These are phyloP conservation scores for Mariannaea sp. DNA, from an alignment of 2,329 filamentous ascomycete genomes.

Conservation along the genomic window DNA sequence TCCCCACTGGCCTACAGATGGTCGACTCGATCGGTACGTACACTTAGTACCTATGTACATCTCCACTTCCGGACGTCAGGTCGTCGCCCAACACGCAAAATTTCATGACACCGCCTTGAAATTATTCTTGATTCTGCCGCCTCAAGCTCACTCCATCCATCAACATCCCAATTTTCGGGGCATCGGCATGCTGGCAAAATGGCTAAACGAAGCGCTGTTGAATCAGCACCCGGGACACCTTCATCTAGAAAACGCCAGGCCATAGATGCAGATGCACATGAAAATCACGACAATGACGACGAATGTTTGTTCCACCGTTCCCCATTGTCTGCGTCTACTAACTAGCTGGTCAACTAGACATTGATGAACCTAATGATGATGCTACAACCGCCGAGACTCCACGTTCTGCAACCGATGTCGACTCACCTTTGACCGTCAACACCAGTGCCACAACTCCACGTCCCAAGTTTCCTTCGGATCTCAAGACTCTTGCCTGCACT, in stretches of 20 bases:
- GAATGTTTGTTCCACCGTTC: slow-evolving; percentile 28
- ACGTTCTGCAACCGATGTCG: slow-evolving; percentile 39
- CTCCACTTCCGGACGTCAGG: slow-evolving; percentile 16
- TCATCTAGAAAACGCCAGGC: slow-evolving; percentile 37
- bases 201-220: slow-evolving; percentile 42
- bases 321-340: slow-evolving; percentile 10
- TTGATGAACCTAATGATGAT: slow-evolving; percentile 44
- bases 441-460: slow-evolving; percentile 48
- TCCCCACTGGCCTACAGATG: too few species aligned
- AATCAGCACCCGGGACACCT: slow-evolving; percentile 31
- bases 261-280: too few species aligned
- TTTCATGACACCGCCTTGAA: slow-evolving; percentile 42
- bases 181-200: slow-evolving; percentile 37
- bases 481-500: slow-evolving; percentile 78
- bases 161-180: slow-evolving; percentile 5
- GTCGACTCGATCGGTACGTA: too few species aligned
- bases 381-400: slow-evolving; percentile 41
- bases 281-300: slow-evolving; percentile 28
- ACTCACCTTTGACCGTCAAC: slow-evolving; percentile 39
- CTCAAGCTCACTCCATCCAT: slow-evolving; percentile 18
- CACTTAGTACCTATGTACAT: slow-evolving; percentile 22
- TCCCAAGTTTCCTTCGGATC: slow-evolving; percentile 67
- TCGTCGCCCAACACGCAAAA: slow-evolving; percentile 41
- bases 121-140: slow-evolving; percentile 42
- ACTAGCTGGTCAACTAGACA: slow-evolving; percentile 29